These are phyloP conservation scores for Letharia lupina DNA, from an alignment of 495 filamentous ascomycete genomes.

Conservation along the genomic window DNA sequence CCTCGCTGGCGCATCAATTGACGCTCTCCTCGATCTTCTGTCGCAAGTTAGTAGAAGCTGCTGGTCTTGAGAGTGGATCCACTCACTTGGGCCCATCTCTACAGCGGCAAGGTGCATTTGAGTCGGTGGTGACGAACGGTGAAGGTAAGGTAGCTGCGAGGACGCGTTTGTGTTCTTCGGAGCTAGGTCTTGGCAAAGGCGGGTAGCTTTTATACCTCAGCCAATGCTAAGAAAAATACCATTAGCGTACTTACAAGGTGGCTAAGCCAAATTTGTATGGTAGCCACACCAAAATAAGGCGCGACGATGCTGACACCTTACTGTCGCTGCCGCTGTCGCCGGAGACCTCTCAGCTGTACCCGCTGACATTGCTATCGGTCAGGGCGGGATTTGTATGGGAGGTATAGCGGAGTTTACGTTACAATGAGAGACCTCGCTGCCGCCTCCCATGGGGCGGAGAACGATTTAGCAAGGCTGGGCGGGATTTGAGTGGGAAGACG, in stretches of 20 bases:
- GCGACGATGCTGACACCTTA: background rate
- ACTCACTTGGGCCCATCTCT: constrained; percentile 1
- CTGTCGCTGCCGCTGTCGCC: background rate
- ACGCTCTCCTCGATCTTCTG: constrained; percentile 19
- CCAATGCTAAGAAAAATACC: background rate
- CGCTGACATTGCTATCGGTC: background rate
- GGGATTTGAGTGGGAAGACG: too few relatives aligned
- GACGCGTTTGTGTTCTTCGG: background rate
- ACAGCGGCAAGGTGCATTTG: background rate
- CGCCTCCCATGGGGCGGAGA: too few relatives aligned
- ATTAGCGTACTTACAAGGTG: too few relatives aligned
- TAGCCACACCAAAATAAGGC: background rate
- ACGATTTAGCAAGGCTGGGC: too few relatives aligned
- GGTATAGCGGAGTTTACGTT: too few relatives aligned
- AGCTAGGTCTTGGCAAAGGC: background rate
- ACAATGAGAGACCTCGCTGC: too few relatives aligned
- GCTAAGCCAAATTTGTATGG: background rate
- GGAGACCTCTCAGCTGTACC: background rate
- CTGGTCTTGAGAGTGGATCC: background rate
- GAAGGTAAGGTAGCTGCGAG: background rate
- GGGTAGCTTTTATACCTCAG: constrained; percentile 22
- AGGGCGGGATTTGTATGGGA: background rate
- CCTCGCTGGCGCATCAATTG: constrained; percentile 24
- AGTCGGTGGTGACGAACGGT: background rate
- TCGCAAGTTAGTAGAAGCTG: background rate